Evolutionary conservation across 345 rosid species (phyloP).

Genomic region (Citrus inodora): DNA sequence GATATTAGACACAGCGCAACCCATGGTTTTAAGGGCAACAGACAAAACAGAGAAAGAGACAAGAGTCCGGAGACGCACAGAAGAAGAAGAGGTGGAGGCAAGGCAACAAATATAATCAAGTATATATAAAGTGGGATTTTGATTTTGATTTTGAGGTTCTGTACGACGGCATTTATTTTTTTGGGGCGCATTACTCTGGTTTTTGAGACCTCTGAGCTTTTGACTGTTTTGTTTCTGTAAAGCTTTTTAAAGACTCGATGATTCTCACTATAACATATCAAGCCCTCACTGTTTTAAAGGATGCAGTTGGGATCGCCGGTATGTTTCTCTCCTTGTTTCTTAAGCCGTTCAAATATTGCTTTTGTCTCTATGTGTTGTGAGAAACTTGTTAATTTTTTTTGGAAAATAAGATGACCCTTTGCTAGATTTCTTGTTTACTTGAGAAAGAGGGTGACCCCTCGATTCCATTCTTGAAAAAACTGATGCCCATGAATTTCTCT

Average conservation of each 20-base stretch:
- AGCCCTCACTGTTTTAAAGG: conserved; percentile 32
- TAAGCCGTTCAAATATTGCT: neutral
- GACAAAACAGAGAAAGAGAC: neutral
- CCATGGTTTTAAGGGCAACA: neutral
- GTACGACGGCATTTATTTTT: too few species aligned
- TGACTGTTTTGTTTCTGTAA: too few species aligned
- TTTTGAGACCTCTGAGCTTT: too few species aligned
- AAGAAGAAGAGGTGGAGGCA: neutral
- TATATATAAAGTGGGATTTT: too few species aligned
- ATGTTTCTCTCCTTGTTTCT: neutral
- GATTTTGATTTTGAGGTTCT: too few species aligned
- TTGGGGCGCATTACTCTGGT: too few species aligned
- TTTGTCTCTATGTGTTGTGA: neutral
- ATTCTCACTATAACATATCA: conserved; percentile 19
- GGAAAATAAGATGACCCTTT: neutral
- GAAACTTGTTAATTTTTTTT: neutral
- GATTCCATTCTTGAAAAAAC: neutral
- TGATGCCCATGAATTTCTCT: neutral
- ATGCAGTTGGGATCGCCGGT: conserved; percentile 77
- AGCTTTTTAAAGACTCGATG: conserved; percentile 34
- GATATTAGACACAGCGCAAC: neutral
- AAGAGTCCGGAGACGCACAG: neutral
- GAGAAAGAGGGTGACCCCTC: neutral
- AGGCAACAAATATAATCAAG: too few species aligned
- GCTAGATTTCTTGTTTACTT: neutral